A percentile compares a stretch with the other conserved stretches of the same genome.
phyloP scores from a whole-genome alignment of 2,329 filamentous ascomycete species.

The Pseudogymnoascus sp. region DNA sequence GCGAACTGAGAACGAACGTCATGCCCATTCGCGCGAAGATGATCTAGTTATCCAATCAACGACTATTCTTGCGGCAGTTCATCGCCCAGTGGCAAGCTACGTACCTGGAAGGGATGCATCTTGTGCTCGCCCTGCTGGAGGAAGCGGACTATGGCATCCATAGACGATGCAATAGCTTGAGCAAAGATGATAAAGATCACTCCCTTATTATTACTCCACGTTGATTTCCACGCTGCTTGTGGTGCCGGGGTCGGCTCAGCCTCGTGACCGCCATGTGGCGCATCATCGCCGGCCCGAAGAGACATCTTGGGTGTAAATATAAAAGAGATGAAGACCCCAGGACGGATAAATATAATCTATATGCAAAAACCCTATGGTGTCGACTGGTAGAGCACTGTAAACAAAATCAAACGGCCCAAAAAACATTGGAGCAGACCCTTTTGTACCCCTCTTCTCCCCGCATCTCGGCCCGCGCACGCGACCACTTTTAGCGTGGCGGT shows the following conservation, averaged over 20 bases:
- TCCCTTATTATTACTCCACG: constrained; percentile 62
- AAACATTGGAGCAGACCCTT: constrained; percentile 1
- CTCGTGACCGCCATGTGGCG: background rate
- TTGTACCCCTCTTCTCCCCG: background rate
- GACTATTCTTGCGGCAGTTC: background rate
- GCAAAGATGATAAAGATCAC: constrained; percentile 63
- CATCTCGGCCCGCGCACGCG: constrained; percentile 3
- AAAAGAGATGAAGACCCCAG: background rate
- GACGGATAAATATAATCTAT: background rate
- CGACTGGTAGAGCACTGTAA: background rate
- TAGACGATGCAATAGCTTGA: constrained; percentile 71
- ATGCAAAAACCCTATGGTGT: background rate
- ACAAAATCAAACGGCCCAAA: background rate
- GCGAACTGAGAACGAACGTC: constrained; percentile 21
- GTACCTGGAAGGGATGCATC: constrained; percentile 77
- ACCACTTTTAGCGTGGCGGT: background rate
- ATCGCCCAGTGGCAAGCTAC: background rate
- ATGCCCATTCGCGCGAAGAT: constrained; percentile 25
- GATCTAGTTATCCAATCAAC: constrained; percentile 27
- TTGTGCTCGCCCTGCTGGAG: constrained; percentile 63
- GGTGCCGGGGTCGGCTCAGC: background rate
- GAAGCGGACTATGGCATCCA: constrained; percentile 75
- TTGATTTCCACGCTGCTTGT: constrained; percentile 17
- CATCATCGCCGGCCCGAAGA: background rate
- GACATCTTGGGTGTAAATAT: background rate